Base-by-base conservation (phyloP, 768 basidiomycete genomes). In the Tubosaeta brunneosetosa region DNA sequence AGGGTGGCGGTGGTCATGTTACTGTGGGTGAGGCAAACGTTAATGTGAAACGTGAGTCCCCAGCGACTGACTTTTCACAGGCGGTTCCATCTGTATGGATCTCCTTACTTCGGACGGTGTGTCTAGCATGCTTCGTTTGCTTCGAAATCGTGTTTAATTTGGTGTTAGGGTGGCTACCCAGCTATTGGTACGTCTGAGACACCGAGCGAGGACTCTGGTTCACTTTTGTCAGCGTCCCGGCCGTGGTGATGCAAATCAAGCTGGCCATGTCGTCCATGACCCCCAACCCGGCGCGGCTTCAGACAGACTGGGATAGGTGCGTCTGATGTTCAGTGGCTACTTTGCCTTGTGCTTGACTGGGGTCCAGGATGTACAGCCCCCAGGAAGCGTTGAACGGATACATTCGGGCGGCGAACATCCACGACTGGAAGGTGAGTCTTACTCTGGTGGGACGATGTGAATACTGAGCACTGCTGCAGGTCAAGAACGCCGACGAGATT, bases 401-500 rank as follows among this genome's bases (percentile, higher is more conserved):
- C n/a, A 31, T 44, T 4, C 26, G n/a, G 13, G 27, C 27, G n/a
- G 43, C n/a, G 10, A 31, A n/a, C 9, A 5, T 13, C n/a, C 43
- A 44, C 43, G n/a, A 29, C 43, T 44, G 43, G 43, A 29, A 29
- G n/a, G 26, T 14, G 14, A 43, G 41, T 16, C 7, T 11, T 11
- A 43, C 16, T 27, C 12, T 16, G 4, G 6, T 1, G 13, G 12
- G 8, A 5, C 4, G 8, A 16, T 14, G 26, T 16, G 7, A n/a
- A n/a, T 44, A 29, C 26, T 44, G 27, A 29, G 26, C 16, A 44
- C 4, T 26, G 26, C 27, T 29, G 3, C 25, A 44, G 43, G 16
- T 16, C 8, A 26, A 44, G 26, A 29, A 44, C 26, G 16, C 29
- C 13, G 32, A 34, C 2, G 66, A 64, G 47, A 47, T 68, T 27